These are phyloP conservation scores for Carex kokanica DNA, from an alignment of 176 grass and related monocot species.

Conservation along the genomic window DNA sequence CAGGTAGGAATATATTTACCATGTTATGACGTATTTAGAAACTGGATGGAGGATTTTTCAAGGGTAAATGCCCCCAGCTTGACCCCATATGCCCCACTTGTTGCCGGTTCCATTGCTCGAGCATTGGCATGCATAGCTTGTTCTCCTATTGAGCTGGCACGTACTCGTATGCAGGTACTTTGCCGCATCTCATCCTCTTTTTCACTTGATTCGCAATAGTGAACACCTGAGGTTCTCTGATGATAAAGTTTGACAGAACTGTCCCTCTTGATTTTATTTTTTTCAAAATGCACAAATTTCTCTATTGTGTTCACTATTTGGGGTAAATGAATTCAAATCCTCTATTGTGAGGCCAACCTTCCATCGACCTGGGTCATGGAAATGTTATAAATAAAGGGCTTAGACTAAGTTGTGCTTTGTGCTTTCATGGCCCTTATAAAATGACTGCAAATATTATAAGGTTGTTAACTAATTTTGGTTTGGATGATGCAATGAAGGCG, in stretches of 20 bases:
- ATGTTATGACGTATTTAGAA: conserved; percentile 93
- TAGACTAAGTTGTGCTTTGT: not conserved
- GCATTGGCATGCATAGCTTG: conserved; percentile 88
- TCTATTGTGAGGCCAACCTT: not conserved
- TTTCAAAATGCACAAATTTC: not conserved
- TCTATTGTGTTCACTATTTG: not conserved
- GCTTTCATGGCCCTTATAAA: not conserved
- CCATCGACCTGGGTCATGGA: not conserved
- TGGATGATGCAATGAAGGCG: conserved; percentile 39
- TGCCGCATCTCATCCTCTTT: not conserved
- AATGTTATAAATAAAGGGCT: not conserved
- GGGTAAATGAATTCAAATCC: not conserved
- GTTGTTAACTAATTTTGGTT: not conserved
- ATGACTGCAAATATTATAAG: not conserved
- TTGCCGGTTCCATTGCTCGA: conserved; percentile 82
- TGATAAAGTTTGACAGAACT: not conserved
- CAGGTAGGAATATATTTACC: conserved; percentile 99
- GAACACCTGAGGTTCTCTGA: not conserved
- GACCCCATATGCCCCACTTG: conserved; percentile 66
- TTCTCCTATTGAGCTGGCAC: conserved; percentile 85
- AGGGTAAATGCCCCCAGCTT: conserved; percentile 61
- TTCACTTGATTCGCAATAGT: not conserved
- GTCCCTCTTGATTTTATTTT: not conserved
- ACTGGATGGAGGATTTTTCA: conserved; percentile 76
- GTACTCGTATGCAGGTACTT: conserved; percentile 91